Evolutionary conservation across 2,329 filamentous ascomycete genomes (phyloP).

Genomic region (Neopestalotiopsis sp.): DNA sequence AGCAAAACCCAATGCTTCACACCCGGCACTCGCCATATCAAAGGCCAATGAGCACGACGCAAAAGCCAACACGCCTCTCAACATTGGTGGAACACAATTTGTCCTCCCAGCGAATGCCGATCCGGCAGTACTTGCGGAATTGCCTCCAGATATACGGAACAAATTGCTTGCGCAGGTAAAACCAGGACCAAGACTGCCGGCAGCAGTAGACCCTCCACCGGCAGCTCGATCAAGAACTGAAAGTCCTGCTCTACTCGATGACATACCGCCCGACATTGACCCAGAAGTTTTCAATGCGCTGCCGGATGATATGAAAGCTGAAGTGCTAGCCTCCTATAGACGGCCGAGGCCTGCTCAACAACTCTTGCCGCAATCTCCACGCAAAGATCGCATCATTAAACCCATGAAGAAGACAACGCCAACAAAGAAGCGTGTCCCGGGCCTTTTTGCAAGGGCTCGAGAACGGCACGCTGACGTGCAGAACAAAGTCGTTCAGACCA

Average conservation of each 20-base stretch:
- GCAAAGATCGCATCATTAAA: constrained; percentile 58
- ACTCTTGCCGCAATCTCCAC: constrained; percentile 54
- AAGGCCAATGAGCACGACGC: constrained; percentile 55
- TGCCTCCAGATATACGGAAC: constrained; percentile 82
- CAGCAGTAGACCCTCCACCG: constrained; percentile 36
- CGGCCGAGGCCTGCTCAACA: constrained; percentile 31
- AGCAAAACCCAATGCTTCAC: constrained; percentile 46
- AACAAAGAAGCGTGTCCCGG: constrained; percentile 65
- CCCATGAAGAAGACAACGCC: constrained; percentile 62
- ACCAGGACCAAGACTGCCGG: constrained; percentile 29
- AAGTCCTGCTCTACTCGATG: constrained; percentile 37
- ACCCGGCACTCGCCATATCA: constrained; percentile 58
- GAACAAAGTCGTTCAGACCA: constrained; percentile 74
- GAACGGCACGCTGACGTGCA: constrained; percentile 59
- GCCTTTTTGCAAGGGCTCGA: constrained; percentile 47
- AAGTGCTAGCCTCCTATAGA: constrained; percentile 77
- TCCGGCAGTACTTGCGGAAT: constrained; percentile 77
- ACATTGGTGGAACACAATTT: constrained; percentile 88
- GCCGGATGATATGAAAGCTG: constrained; percentile 83
- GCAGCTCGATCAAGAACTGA: constrained; percentile 44
- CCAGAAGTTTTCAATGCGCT: constrained; percentile 82
- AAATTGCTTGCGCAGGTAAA: constrained; percentile 67
- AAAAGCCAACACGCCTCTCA: constrained; percentile 71
- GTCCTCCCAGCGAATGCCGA: constrained; percentile 86
- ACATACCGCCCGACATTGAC: constrained; percentile 79